phyloP scores from a whole-genome alignment of 2,329 filamentous ascomycete species.

The Fusarium sp. region DNA sequence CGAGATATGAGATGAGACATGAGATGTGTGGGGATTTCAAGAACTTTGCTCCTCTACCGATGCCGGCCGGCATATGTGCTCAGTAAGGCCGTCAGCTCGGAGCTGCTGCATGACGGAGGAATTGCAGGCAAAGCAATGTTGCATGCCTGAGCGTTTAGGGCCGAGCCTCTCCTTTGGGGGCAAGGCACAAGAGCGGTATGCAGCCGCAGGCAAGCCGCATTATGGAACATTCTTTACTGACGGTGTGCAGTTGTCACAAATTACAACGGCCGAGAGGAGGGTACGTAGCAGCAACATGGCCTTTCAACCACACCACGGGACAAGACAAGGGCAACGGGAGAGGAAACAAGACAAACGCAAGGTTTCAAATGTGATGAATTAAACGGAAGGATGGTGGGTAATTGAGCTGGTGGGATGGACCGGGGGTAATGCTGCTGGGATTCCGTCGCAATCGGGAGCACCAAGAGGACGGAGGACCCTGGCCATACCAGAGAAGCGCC shows the following conservation, averaged over 20 bases:
- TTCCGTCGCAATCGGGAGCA: slow-evolving; percentile 32
- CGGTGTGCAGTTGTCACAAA: neutral
- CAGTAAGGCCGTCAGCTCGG: neutral
- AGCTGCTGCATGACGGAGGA: slow-evolving; percentile 12
- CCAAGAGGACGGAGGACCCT: slow-evolving; percentile 39
- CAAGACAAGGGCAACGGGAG: slow-evolving; percentile 18
- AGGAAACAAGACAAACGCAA: slow-evolving; percentile 31
- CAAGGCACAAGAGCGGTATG: slow-evolving; percentile 1
- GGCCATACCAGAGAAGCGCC: slow-evolving; percentile 29
- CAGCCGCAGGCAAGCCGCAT: neutral
- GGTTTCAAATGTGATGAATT: slow-evolving; percentile 29
- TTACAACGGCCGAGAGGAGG: slow-evolving; percentile 5
- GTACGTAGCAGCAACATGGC: neutral
- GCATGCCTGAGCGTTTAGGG: slow-evolving; percentile 13
- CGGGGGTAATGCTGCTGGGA: slow-evolving; percentile 21
- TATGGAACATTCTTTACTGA: neutral
- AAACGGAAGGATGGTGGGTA: slow-evolving; percentile 17
- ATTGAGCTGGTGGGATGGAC: slow-evolving; percentile 24
- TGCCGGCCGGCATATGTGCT: slow-evolving; percentile 1
- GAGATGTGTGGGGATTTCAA: slow-evolving; percentile 17
- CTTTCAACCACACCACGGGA: slow-evolving; percentile 4
- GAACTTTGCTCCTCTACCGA: slow-evolving; percentile 11
- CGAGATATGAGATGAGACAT: slow-evolving; percentile 21
- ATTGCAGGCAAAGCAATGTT: slow-evolving; percentile 28
- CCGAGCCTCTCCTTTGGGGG: neutral